Conservation (phyloP, 2,329 filamentous ascomycete genomes). For the Cordyceps cateniannulata region DNA sequence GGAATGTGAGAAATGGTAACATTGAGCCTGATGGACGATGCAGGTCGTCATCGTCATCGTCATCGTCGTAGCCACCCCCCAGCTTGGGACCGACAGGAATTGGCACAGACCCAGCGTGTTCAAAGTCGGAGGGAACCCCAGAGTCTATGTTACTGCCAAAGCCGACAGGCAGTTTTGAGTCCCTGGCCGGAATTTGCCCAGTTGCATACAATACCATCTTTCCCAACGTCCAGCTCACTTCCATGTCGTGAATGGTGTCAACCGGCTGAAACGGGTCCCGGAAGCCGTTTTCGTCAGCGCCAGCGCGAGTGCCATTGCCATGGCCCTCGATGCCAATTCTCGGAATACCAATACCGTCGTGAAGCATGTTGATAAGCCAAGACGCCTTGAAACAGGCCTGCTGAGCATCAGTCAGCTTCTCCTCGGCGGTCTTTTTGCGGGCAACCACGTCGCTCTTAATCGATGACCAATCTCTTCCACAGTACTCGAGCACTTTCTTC, state of each 20-base stretch:
- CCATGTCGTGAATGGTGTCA: slow-evolving; percentile 82
- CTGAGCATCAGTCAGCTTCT: slow-evolving; percentile 71
- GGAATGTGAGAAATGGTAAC: slow-evolving; percentile 44
- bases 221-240: slow-evolving; percentile 95
- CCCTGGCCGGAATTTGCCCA: slow-evolving; percentile 69
- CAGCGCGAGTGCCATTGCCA: slow-evolving; percentile 65
- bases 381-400: slow-evolving; percentile 97
- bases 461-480: slow-evolving; percentile 71
- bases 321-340: slow-evolving; percentile 69
- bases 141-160: slow-evolving; percentile 78
- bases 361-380: slow-evolving; percentile 94
- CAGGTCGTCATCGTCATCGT: slow-evolving; percentile 50
- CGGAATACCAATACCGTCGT: slow-evolving; percentile 92
- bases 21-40: slow-evolving; percentile 65
- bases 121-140: slow-evolving; percentile 68
- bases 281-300: slow-evolving; percentile 62
- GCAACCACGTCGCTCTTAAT: slow-evolving; percentile 61
- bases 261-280: slow-evolving; percentile 85
- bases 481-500: slow-evolving; percentile 76
- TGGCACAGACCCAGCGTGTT: slow-evolving; percentile 62
- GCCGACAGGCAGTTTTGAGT: slow-evolving; percentile 64
- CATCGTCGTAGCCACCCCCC: slow-evolving; percentile 26
- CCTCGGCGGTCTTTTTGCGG: slow-evolving; percentile 68
- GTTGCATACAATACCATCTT: slow-evolving; percentile 95
- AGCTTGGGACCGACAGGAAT: slow-evolving; percentile 19